A percentile compares a stretch with the other conserved stretches of the same genome.
Conservation (phyloP, 2,329 filamentous ascomycete species). For the Graphium sp. region DNA sequence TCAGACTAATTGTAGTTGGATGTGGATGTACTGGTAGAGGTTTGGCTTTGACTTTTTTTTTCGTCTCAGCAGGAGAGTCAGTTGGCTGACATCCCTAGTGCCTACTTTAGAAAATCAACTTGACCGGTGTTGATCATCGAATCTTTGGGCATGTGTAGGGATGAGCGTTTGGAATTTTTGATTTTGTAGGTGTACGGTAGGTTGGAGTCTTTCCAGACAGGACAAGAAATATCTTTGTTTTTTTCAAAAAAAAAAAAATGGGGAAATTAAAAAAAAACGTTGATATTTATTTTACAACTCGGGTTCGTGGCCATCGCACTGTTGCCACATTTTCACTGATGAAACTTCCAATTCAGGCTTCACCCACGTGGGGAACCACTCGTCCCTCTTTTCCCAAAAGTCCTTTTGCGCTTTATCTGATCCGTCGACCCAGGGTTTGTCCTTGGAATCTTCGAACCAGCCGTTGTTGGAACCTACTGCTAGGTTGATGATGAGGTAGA, state of each 20-base stretch:
- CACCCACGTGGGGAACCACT: constrained; percentile 59
- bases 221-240: too few relatives aligned
- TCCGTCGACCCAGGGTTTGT: constrained; percentile 66
- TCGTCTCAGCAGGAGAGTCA: too few relatives aligned
- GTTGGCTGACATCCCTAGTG: too few relatives aligned
- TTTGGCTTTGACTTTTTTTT: too few relatives aligned
- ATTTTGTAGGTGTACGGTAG: too few relatives aligned
- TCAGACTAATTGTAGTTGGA: too few relatives aligned
- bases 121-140: too few relatives aligned
- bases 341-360: constrained; percentile 51
- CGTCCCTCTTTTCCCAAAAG: constrained; percentile 53
- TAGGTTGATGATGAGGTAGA: constrained; percentile 62
- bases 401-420: constrained; percentile 51
- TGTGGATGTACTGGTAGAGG: too few relatives aligned
- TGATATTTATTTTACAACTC: constrained; percentile 17
- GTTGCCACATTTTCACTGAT: constrained; percentile 54
- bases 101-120: too few relatives aligned
- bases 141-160: too few relatives aligned
- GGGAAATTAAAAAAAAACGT: background rate
- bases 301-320: constrained; percentile 47
- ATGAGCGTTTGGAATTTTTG: too few relatives aligned
- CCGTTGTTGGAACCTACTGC: constrained; percentile 66
- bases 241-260: background rate
- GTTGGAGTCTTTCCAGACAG: too few relatives aligned
- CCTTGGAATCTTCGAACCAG: constrained; percentile 60